These are phyloP conservation scores for Candida krabiensis DNA, from an alignment of 805 yeast genomes.

Conservation along the genomic window DNA sequence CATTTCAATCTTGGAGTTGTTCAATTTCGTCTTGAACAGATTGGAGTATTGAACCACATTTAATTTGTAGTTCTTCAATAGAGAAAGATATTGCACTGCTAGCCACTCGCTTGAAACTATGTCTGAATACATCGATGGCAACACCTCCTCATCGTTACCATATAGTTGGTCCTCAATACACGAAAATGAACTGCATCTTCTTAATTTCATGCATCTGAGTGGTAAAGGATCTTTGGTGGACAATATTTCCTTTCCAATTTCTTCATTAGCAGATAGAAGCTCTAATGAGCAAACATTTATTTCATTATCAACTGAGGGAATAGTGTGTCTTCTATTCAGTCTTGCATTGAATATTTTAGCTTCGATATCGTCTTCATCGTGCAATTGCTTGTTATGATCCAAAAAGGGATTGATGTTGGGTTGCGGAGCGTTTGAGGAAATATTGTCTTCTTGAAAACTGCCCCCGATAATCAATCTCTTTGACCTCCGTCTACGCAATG, in stretches of 20 bases:
- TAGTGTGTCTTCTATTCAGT: constrained; percentile 39
- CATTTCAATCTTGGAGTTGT: constrained; percentile 15
- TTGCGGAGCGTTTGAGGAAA: constrained; percentile 6
- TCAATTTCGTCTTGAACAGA: constrained; percentile 14
- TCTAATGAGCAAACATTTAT: constrained; percentile 31
- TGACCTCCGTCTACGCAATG: constrained; percentile 18
- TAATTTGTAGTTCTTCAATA: constrained; percentile 19
- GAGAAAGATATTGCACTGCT: constrained; percentile 26
- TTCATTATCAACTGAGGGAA: constrained; percentile 37
- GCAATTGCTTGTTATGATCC: constrained; percentile 3
- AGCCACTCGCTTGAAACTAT: constrained; percentile 23
- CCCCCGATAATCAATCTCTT: constrained; percentile 24
- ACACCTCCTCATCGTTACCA: constrained; percentile 16
- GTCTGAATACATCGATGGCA: constrained; percentile 14
- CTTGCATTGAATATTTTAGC: constrained; percentile 22
- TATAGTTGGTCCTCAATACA: constrained; percentile 18
- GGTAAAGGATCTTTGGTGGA: constrained; percentile 5
- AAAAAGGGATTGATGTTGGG: constrained; percentile 6
- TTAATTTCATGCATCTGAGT: constrained; percentile 14
- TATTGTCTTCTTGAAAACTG: constrained; percentile 21
- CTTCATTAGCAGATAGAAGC: constrained; percentile 22
- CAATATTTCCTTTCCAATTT: constrained; percentile 16
- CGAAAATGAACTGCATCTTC: constrained; percentile 38
- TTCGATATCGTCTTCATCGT: constrained; percentile 17
- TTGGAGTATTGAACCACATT: constrained; percentile 20